Evolutionary conservation across 1,284 basidiomycete genomes (phyloP).

Genomic region (Amylostereum areolatum): DNA sequence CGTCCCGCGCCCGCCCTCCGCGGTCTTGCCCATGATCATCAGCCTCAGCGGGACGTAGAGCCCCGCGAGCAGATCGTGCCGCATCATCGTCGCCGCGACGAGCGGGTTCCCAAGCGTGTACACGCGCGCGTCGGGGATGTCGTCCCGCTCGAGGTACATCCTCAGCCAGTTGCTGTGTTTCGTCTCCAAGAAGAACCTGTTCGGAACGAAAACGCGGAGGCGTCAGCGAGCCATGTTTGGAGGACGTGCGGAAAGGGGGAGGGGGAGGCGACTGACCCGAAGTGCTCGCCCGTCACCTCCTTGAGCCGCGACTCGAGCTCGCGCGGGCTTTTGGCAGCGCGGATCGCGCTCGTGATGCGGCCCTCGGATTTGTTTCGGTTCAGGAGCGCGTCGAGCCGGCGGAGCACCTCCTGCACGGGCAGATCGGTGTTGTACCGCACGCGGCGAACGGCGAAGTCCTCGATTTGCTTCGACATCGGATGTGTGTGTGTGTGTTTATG

Average conservation of each 20-base stretch:
- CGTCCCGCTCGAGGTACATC: slow-evolving; percentile 19
- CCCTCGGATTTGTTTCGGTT: slow-evolving; percentile 30
- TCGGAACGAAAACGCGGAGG: background rate
- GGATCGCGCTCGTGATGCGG: slow-evolving; percentile 23
- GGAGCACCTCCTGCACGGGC: slow-evolving; percentile 32
- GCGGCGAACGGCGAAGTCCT: slow-evolving; percentile 29
- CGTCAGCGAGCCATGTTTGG: background rate
- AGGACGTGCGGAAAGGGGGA: background rate
- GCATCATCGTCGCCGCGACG: slow-evolving; percentile 41
- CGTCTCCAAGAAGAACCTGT: slow-evolving; percentile 39
- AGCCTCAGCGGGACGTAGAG: slow-evolving; percentile 43
- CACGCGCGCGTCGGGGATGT: slow-evolving; percentile 27
- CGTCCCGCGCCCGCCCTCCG: slow-evolving; percentile 29
- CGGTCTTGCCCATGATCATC: slow-evolving; percentile 34
- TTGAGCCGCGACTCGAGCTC: slow-evolving; percentile 30
- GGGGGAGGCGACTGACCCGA: background rate
- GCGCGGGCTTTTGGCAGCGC: slow-evolving; percentile 24
- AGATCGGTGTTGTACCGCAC: slow-evolving; percentile 39
- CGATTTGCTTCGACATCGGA: background rate
- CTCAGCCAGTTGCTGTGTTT: slow-evolving; percentile 37
- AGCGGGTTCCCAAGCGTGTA: slow-evolving; percentile 53
- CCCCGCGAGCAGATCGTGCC: slow-evolving; percentile 35
- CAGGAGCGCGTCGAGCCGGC: slow-evolving; percentile 37
- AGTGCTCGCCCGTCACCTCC: slow-evolving; percentile 13
- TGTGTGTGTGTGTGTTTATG: background rate